Evolutionary conservation across 2,329 filamentous ascomycete genomes (phyloP).

Genomic region (Nigrospora oryzae): DNA sequence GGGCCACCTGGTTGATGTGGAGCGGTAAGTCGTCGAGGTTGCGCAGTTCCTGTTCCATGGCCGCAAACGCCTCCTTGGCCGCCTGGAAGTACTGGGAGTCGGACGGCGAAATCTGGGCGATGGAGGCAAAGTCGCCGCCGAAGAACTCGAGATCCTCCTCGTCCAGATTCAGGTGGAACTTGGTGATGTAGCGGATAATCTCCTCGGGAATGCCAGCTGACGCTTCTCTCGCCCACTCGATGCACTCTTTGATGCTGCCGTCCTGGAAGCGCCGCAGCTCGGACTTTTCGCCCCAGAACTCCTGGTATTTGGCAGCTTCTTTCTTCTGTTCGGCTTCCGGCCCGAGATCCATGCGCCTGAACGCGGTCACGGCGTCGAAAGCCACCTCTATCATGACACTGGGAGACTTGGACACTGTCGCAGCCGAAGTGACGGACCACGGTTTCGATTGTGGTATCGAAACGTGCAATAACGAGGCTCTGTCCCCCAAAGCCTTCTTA

Average conservation of each 20-base stretch:
- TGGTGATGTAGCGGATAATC: conserved; percentile 65
- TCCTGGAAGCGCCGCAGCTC: conserved; percentile 93
- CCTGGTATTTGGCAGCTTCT: conserved; percentile 71
- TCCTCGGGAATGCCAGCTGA: conserved; percentile 51
- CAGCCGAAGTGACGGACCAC: conserved; percentile 38
- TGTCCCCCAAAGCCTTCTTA: conserved; percentile 64
- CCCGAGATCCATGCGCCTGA: conserved; percentile 77
- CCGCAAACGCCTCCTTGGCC: conserved; percentile 60
- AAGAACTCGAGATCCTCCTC: conserved; percentile 43
- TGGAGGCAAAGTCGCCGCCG: conserved; percentile 31
- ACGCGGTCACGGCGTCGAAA: conserved; percentile 64
- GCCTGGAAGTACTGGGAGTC: conserved; percentile 57
- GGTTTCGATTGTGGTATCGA: conserved; percentile 25
- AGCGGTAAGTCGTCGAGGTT: conserved; percentile 76
- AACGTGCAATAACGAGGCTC: conserved; percentile 61
- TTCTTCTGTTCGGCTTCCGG: conserved; percentile 79
- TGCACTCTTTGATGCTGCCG: conserved; percentile 84
- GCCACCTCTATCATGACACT: conserved; percentile 57
- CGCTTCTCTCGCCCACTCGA: conserved; percentile 69
- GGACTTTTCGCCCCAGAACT: conserved; percentile 91
- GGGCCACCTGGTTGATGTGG: conserved; percentile 72
- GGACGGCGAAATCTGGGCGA: conserved; percentile 35
- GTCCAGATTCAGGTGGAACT: conserved; percentile 56
- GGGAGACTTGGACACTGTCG: conserved; percentile 19
- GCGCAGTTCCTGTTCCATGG: conserved; percentile 70